Base-by-base conservation (phyloP, 495 filamentous ascomycete genomes). In the Aspergillus coremiiformis region DNA sequence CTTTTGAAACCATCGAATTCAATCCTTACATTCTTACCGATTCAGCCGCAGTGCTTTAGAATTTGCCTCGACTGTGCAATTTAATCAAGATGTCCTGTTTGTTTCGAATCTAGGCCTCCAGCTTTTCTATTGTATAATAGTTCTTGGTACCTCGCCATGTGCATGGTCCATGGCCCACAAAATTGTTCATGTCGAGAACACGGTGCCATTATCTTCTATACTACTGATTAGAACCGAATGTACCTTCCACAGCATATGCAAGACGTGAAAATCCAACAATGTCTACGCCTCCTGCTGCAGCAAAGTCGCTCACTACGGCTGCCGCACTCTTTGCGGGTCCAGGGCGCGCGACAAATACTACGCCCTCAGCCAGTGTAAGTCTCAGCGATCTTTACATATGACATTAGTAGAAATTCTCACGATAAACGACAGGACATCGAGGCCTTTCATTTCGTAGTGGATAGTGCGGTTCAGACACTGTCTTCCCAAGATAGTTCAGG, bases 381-480 rank as follows among this genome's bases (percentile, higher is more conserved):
- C 51, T 50, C 24, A 32, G n/a, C 45, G 41, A 29, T 19, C 29
- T 44, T 22, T 33, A 22, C 6, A 27, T 17, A 9, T 48, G 4
- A 27, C 10, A 45, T 22, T 15, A 20, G n/a, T 19, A 22, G 12
- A 15, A 39, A 39, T 51, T 24, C 17, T 56, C 59, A 27, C 53
- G 21, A 23, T 2, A 37, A 43, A 37, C 14, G 44, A 26, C 55
- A 88, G 85, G 71, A 76, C 52, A 77, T 78, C 62, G 72, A 86
- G 46, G 77, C 81, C 47, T 91, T 86, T 69, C 77, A 79, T 19
- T 76, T 82, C 56, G 73, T 74, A 39, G 64, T 85, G 37, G 60
- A 77, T 21, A 71, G 71, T 50, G 81, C 82, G 50, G 76, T 91
- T 27, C 86, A 80, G 20, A 90, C 86, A 1, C 74, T 95, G 11